Percentiles rank a stretch among this genome's conserved stretches.
Conservation (phyloP, 441 rosid species). For the Melastoma candidum region DNA sequence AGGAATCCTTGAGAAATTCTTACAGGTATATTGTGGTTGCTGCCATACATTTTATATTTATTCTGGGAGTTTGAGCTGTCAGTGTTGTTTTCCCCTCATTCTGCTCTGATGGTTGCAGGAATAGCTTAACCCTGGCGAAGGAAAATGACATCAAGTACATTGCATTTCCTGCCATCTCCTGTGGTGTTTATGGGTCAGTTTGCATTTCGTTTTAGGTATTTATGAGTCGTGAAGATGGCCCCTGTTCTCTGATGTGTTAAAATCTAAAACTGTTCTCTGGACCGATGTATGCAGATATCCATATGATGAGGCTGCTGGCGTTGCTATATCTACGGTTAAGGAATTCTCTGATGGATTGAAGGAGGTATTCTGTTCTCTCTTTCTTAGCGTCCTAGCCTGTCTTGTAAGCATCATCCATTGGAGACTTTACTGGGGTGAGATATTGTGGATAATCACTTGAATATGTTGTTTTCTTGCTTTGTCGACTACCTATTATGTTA, state of each 20-base stretch:
- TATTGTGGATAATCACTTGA: too few relatives aligned
- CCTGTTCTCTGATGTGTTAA: not conserved
- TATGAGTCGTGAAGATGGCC: too few relatives aligned
- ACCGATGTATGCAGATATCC: conserved; percentile 47
- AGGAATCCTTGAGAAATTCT: conserved; percentile 39
- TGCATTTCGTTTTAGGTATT: not conserved
- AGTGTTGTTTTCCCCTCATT: not conserved
- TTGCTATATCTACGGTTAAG: conserved; percentile 61
- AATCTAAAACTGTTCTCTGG: not conserved
- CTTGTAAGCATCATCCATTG: not conserved
- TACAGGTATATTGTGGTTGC: conserved; percentile 33
- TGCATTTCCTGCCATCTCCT: conserved; percentile 88
- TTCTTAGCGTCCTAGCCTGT: not conserved
- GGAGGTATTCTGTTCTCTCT: conserved; percentile 39
- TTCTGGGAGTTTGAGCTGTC: conserved; percentile 1
- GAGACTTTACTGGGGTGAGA: too few relatives aligned
- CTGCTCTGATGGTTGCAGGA: conserved; percentile 30
- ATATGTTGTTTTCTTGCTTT: too few relatives aligned
- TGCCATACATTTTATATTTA: not conserved
- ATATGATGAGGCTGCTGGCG: conserved; percentile 59
- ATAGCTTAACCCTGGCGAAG: conserved; percentile 61
- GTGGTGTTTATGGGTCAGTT: conserved; percentile 59
- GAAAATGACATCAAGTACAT: conserved; percentile 60
- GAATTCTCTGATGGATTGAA: conserved; percentile 54
- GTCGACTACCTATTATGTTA: too few relatives aligned